These are phyloP conservation scores for Rhodamnia argentea DNA, from an alignment of 345 rosid genomes.

Conservation along the genomic window DNA sequence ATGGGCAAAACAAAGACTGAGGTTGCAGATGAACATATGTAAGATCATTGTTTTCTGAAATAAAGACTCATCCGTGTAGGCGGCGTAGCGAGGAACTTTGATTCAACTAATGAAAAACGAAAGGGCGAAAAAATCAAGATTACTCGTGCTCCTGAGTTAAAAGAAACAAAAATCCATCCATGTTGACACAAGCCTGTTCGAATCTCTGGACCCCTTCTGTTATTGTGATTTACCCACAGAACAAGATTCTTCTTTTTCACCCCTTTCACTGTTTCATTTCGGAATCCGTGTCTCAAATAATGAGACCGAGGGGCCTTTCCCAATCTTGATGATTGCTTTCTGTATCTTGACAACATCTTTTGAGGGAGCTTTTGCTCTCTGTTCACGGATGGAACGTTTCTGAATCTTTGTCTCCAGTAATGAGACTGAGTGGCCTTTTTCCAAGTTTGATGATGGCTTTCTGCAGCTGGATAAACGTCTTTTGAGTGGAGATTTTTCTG, in stretches of 20 bases:
- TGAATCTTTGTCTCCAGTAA: background rate
- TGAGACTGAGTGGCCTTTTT: background rate
- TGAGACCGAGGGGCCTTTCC: background rate
- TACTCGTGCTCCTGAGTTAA: too few species aligned
- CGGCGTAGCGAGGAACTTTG: too few species aligned
- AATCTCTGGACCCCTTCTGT: background rate
- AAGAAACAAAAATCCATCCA: background rate
- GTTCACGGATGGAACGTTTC: background rate
- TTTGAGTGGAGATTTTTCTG: background rate
- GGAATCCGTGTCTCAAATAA: background rate
- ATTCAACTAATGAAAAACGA: too few species aligned
- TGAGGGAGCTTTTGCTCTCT: background rate
- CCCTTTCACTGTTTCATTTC: background rate
- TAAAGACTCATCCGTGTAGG: background rate
- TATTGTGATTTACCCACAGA: background rate
- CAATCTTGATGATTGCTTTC: background rate
- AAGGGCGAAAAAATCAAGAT: too few species aligned
- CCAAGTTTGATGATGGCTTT: background rate
- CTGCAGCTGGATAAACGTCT: background rate
- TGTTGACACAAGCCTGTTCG: background rate
- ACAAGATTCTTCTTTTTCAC: background rate
- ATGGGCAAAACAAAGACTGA: background rate
- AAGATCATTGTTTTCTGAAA: background rate
- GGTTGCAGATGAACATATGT: background rate
- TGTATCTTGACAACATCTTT: background rate